Base-by-base conservation (phyloP, 805 yeast species). In the Zygosaccharomyces gambellarensis region DNA sequence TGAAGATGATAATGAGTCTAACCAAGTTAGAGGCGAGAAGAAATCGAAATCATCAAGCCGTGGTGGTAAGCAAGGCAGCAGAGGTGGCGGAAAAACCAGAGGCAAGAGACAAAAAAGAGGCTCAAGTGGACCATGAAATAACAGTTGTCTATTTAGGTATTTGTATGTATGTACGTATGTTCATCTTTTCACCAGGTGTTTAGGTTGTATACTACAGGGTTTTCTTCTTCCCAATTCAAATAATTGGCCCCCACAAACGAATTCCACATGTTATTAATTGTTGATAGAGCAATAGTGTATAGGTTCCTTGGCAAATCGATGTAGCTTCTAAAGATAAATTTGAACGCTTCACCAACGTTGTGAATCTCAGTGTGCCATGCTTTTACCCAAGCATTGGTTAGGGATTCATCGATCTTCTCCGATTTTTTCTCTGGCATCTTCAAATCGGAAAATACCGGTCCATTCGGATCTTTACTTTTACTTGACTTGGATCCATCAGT, bases 241-340 rank as follows among this genome's bases (percentile, higher is more conserved):
- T 60, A 56, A 19, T 75, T 51, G 25, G 65, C 76, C n/a, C 95
- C 96, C 48, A 88, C 75, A 62, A 88, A 86, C 32, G 64, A 64
- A 60, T 85, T 82, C 97, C 97, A 92, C 64, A 78, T 74, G 36
- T 73, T 70, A 50, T 76, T 77, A 32, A 78, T 41, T 52, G 81
- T 72, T 47, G 74, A 70, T 43, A 89, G 55, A 8, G 69, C 55
- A 48, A 80, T 55, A 32, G 78, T 75, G 69, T 77, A 80, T 1
- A 86, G 36, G 47, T 81, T 77, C 48, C 72, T 71, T 9, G 97
- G 97, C 54, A 92, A 76, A 36, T 82, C 75, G 43, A 74, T 57
- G 67, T 92, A 90, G 42, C 95, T 82, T 23, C 68, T 61, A 47
- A 78, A 65, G 19, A 92, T 79, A 67, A 87, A 90, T 51, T 67